Conservation (phyloP, 345 rosid genomes). For the Rhodomyrtus tomentosa region DNA sequence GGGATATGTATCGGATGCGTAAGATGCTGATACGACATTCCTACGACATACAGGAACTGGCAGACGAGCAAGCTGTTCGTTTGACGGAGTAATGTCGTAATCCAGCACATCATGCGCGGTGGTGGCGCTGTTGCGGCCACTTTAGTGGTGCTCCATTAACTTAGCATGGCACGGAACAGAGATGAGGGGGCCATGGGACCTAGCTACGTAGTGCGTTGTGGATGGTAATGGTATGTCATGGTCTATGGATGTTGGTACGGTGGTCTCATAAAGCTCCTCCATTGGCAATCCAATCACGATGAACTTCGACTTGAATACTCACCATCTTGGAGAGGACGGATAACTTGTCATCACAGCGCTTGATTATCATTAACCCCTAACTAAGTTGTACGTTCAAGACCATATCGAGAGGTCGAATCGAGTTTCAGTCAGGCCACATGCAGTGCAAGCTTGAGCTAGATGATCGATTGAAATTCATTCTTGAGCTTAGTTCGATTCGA, state of each 20-base stretch:
- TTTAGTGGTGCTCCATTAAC: too few species aligned
- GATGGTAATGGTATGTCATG: background rate
- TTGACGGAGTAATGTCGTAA: too few species aligned
- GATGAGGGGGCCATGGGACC: background rate
- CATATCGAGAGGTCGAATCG: background rate
- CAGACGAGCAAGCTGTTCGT: too few species aligned
- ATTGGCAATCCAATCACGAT: background rate
- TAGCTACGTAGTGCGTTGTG: accelerated
- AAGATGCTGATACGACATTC: too few species aligned
- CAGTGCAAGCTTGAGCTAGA: background rate
- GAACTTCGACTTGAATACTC: background rate
- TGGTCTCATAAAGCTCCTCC: background rate
- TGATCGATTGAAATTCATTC: background rate
- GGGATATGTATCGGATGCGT: too few species aligned
- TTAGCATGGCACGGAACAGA: background rate
- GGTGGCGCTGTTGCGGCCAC: too few species aligned
- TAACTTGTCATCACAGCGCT: background rate
- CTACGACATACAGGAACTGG: too few species aligned
- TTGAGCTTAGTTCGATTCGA: background rate
- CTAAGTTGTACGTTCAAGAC: background rate
- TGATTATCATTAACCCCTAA: background rate
- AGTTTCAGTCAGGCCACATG: background rate
- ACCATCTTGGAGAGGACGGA: background rate
- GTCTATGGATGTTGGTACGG: background rate
- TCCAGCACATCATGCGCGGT: too few species aligned